Evolutionary conservation across 2,329 filamentous ascomycete species (phyloP).

Genomic region (Aureobasidium subglaciale): DNA sequence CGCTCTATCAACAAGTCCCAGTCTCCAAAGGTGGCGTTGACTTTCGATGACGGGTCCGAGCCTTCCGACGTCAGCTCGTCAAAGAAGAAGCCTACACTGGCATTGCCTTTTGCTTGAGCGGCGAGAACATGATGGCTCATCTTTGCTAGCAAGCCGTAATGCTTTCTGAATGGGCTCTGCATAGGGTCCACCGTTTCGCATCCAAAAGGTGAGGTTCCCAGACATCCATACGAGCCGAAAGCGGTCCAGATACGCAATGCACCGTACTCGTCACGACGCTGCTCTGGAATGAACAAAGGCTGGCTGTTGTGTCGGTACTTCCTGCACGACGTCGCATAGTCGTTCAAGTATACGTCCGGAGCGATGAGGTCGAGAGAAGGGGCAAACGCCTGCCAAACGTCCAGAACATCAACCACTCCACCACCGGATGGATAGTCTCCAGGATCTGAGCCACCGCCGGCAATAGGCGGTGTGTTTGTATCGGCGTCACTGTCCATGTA

Average conservation of each 20-base stretch:
- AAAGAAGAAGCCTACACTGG: conserved; percentile 38
- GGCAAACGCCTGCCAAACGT: conserved; percentile 40
- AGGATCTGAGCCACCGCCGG: conserved; percentile 37
- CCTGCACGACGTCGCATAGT: conserved; percentile 39
- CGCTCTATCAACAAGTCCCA: conserved; percentile 36
- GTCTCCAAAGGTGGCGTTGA: conserved; percentile 29
- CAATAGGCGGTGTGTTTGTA: conserved; percentile 32
- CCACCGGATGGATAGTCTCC: conserved; percentile 45
- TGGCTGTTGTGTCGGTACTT: conserved; percentile 40
- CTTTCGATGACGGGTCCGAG: conserved; percentile 25
- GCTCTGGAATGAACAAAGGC: conserved; percentile 47
- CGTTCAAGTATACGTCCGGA: conserved; percentile 45
- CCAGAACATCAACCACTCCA: conserved; percentile 35
- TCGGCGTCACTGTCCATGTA: conserved; percentile 30
- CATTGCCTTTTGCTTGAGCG: conserved; percentile 31
- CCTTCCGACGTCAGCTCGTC: conserved; percentile 30
- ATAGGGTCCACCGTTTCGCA: conserved; percentile 36
- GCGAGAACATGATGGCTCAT: conserved; percentile 33
- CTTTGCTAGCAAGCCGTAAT: conserved; percentile 35
- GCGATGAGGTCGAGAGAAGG: conserved; percentile 40
- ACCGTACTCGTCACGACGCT: conserved; percentile 43
- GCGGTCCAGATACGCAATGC: conserved; percentile 38
- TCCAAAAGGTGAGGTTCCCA: conserved; percentile 37
- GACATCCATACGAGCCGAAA: conserved; percentile 34
- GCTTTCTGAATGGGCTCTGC: conserved; percentile 29